Evolutionary conservation across 768 basidiomycete species (phyloP).

Genomic region (Mycena belliarum): DNA sequence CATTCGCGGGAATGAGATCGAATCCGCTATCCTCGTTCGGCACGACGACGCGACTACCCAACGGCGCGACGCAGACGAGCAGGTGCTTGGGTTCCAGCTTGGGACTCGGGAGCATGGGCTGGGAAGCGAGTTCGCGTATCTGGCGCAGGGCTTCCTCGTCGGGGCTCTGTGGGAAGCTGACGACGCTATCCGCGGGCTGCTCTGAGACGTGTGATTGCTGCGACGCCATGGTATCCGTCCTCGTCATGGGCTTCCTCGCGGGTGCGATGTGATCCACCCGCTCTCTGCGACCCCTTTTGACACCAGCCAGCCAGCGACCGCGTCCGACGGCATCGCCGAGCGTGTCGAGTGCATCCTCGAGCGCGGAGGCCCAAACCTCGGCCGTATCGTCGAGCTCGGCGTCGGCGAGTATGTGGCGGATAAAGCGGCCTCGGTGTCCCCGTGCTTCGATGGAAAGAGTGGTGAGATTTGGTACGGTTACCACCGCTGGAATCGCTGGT

Average conservation of each 20-base stretch:
- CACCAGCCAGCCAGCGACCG: slow-evolving; percentile 44
- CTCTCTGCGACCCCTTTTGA: slow-evolving; percentile 31
- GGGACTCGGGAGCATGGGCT: slow-evolving; percentile 29
- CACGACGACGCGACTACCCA: slow-evolving; percentile 28
- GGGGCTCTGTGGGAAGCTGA: slow-evolving; percentile 5
- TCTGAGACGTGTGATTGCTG: not conserved
- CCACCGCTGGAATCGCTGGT: slow-evolving; percentile 32
- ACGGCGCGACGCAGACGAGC: slow-evolving; percentile 51
- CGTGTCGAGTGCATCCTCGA: slow-evolving; percentile 51
- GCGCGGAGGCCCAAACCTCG: slow-evolving; percentile 44
- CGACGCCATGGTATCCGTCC: slow-evolving; percentile 19
- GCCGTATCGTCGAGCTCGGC: slow-evolving; percentile 33
- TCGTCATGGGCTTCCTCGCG: slow-evolving; percentile 16
- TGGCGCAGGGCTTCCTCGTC: slow-evolving; percentile 25
- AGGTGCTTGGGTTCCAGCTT: slow-evolving; percentile 42
- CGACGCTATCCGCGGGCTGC: not conserved
- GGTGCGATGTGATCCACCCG: too few species aligned
- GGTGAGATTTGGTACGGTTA: slow-evolving; percentile 14
- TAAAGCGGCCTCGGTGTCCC: slow-evolving; percentile 40
- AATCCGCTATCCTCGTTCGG: slow-evolving; percentile 43
- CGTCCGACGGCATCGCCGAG: slow-evolving; percentile 40
- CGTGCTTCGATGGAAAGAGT: slow-evolving; percentile 42
- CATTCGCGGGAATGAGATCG: slow-evolving; percentile 36
- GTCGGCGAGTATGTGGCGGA: slow-evolving; percentile 43
- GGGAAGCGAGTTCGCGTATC: slow-evolving; percentile 27